Base-by-base conservation (phyloP, 257 asterid genomes). In the Scutellaria barbata region DNA sequence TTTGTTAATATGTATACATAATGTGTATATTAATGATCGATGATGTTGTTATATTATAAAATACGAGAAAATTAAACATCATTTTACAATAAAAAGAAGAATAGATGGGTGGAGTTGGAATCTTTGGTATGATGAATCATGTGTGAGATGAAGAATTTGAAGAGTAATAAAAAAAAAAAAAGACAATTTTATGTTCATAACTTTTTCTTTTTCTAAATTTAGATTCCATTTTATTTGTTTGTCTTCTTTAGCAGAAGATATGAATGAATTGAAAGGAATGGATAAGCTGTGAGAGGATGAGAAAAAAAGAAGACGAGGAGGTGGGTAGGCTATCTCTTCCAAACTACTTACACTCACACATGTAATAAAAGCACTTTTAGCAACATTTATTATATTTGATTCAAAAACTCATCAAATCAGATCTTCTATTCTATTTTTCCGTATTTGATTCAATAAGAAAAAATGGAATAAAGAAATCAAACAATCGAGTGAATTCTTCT, bases 201-300 rank as follows among this genome's bases (percentile, higher is more conserved):
- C 81, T 75, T 73, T 84, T 50, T 63, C 66, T 58, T 66, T 70
- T 71, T 63, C 69, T 79, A 77, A 65, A 41, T 72, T 22, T 66
- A 69, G 86, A 83, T 80, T 84, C 80, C 54, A 48, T 73, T 81
- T 69, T 40, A 13, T 51, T 51, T 47, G 59, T 77, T 77, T 80
- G 81, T 77, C 84, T 40, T 70, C 71, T 78, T 66, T 66, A 48
- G 55, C 54, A 73, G 74, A 79, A 68, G 80, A 81, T 73, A 74
- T 69, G 77, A 70, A 81, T 53, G 66, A 16, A 30, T 2, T 30
- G 35, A 30, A 30, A 70, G 75, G 70, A 74, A 62, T 1, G 85
- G 96, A 89, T 87, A 81, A 87, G 95, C 79, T 61, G 86, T 76
- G 92, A 76, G 85, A 80, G 92, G 89, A 82, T 74, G 92, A 84